phyloP scores from a whole-genome alignment of 176 grass and related monocot genomes.

The Cenchrus purpureus region DNA sequence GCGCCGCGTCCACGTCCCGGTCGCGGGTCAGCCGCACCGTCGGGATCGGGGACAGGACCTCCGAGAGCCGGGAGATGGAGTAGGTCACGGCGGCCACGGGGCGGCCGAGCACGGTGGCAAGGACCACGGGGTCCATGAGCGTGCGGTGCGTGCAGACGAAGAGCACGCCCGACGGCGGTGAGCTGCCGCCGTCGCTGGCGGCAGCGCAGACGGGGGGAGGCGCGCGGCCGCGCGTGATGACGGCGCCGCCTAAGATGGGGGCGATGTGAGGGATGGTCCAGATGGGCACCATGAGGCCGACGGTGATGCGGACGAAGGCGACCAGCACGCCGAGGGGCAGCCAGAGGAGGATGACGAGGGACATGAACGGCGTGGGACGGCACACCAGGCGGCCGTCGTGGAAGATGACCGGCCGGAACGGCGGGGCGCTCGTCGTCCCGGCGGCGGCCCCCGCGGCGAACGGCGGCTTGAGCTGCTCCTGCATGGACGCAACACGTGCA shows the following conservation, averaged over 20 bases:
- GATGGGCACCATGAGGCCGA: conserved; percentile 71
- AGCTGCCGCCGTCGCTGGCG: neutral
- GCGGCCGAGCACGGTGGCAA: conserved; percentile 62
- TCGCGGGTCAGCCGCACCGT: conserved; percentile 70
- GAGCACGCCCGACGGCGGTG: conserved; percentile 51
- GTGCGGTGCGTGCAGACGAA: conserved; percentile 96
- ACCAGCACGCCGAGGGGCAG: conserved; percentile 65
- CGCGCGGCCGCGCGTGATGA: conserved; percentile 54
- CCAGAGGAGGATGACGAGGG: conserved; percentile 81
- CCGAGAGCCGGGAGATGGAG: conserved; percentile 77
- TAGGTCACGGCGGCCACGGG: conserved; percentile 74
- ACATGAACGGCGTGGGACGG: conserved; percentile 72
- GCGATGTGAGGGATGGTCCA: conserved; percentile 51
- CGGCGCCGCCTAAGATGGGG: conserved; percentile 67
- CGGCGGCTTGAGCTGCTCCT: conserved; percentile 62
- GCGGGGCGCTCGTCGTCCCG: conserved; percentile 21
- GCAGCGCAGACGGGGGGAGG: conserved; percentile 26
- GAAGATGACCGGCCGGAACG: conserved; percentile 79
- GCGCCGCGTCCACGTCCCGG: conserved; percentile 49
- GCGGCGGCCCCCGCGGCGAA: conserved; percentile 29
- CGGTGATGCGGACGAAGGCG: conserved; percentile 71
- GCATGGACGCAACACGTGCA: conserved; percentile 15
- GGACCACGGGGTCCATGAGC: conserved; percentile 77
- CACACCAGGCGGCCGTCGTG: conserved; percentile 81
- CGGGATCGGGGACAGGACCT: conserved; percentile 76